A percentile compares a stretch with the other conserved stretches of the same genome.
Conservation (phyloP, 2,329 filamentous ascomycete genomes). For the Aspergillus sp. region DNA sequence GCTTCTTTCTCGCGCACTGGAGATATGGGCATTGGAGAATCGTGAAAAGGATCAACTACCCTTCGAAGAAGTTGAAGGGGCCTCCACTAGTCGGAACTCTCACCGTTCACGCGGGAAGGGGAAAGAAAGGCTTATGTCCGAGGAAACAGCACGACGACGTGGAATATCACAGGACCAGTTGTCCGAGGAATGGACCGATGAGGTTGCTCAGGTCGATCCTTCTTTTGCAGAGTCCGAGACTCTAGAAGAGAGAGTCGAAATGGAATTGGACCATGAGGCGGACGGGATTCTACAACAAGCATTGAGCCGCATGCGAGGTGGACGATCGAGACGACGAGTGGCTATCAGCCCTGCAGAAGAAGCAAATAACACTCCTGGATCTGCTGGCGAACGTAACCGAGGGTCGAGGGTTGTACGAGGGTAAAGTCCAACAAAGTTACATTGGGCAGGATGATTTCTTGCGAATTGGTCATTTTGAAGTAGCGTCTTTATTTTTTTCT, state of each 20-base stretch:
- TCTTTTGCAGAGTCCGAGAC: constrained; percentile 10
- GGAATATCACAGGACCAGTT: constrained; percentile 14
- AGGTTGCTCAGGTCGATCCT: constrained; percentile 24
- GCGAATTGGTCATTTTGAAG: constrained; percentile 1
- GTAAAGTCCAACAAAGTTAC: constrained; percentile 12
- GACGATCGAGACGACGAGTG: constrained; percentile 13
- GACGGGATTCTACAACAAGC: constrained; percentile 34
- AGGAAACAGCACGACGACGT: constrained; percentile 16
- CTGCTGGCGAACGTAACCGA: constrained; percentile 12
- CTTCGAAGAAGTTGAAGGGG: constrained; percentile 10
- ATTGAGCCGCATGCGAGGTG: constrained; percentile 24
- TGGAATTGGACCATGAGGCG: constrained; percentile 38
- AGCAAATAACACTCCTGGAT: constrained; percentile 15
- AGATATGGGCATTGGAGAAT: constrained; percentile 39
- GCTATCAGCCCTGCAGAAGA: constrained; percentile 15
- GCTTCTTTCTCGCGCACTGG: constrained; percentile 37
- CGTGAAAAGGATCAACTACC: constrained; percentile 16
- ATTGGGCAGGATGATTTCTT: background rate
- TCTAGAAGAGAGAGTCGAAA: constrained; percentile 29
- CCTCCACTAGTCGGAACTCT: constrained; percentile 13
- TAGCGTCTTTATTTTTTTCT: no score
- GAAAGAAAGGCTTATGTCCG: constrained; percentile 12
- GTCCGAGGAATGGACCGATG: constrained; percentile 30
- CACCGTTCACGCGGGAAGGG: constrained; percentile 22
- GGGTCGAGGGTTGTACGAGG: constrained; percentile 12